phyloP scores from a whole-genome alignment of 192 early-diverging fungal species.

The Backusella circina region DNA sequence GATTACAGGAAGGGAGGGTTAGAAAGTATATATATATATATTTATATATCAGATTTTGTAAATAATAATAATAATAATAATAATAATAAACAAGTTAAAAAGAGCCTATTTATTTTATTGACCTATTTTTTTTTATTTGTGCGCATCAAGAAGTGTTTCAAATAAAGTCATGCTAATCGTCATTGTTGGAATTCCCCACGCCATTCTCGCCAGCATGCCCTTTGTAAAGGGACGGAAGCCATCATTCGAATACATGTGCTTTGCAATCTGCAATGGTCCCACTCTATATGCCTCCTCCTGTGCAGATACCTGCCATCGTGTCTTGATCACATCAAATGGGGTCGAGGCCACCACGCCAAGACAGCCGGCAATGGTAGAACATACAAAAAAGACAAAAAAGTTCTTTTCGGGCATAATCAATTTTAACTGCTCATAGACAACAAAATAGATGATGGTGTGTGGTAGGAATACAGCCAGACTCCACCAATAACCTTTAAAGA shows the following conservation, averaged over 20 bases:
- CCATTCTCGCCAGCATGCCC: conserved; percentile 59
- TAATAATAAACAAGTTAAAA: not conserved
- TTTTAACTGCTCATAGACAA: conserved; percentile 57
- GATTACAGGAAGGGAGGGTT: not conserved
- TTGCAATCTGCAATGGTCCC: conserved; percentile 35
- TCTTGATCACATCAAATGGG: conserved; percentile 75
- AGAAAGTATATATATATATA: not conserved
- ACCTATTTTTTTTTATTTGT: not conserved
- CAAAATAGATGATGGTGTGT: conserved; percentile 66
- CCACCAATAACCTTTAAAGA: conserved; percentile 70
- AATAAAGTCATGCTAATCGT: conserved; percentile 70
- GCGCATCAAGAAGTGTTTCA: conserved; percentile 59
- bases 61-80: not conserved
- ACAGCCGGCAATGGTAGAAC: conserved; percentile 53
- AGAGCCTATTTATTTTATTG: too few species aligned
- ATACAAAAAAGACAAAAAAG: conserved; percentile 54
- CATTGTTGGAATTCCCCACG: conserved; percentile 66
- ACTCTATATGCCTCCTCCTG: conserved; percentile 14
- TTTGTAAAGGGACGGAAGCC: conserved; percentile 57
- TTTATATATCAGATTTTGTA: not conserved
- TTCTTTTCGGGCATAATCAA: conserved; percentile 22
- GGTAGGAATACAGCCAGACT: conserved; percentile 73
- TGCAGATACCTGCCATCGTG: conserved; percentile 63
- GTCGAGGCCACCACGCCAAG: conserved; percentile 63
- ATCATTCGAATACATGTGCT: conserved; percentile 37